Conservation (phyloP, 2,329 filamentous ascomycete genomes). For the Colletotrichum sp. region DNA sequence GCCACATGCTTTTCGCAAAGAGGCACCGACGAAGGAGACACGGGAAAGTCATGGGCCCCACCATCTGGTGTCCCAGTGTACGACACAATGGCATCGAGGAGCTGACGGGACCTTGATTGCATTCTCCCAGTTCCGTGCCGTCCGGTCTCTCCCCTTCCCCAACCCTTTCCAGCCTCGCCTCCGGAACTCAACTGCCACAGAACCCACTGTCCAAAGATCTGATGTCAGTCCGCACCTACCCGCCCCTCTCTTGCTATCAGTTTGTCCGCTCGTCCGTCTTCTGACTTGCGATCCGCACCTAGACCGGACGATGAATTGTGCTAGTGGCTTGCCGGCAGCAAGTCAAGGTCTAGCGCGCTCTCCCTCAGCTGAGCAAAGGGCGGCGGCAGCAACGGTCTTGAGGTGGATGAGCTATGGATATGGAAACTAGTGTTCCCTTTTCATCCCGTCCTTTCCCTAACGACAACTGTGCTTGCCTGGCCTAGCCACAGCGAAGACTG, state of each 20-base stretch:
- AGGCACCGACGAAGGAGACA: neutral
- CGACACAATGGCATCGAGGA: neutral
- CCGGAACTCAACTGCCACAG: neutral
- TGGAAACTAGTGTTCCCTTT: neutral
- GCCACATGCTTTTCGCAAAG: constrained; percentile 12
- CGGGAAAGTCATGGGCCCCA: neutral
- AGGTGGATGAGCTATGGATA: neutral
- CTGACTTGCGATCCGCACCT: neutral
- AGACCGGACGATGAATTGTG: constrained; percentile 11
- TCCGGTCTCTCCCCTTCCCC: neutral
- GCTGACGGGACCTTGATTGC: neutral
- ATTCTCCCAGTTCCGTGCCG: neutral
- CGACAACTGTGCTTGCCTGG: neutral
- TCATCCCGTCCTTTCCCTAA: neutral
- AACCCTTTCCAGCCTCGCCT: neutral
- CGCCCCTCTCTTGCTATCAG: neutral
- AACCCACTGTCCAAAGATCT: neutral
- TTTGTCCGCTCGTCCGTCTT: neutral
- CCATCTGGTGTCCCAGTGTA: neutral
- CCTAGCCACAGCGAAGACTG: neutral
- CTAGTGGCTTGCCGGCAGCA: neutral
- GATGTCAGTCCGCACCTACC: neutral
- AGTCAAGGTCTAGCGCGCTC: neutral
- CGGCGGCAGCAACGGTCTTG: neutral
- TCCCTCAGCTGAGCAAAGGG: neutral